Evolutionary conservation across 768 basidiomycete species (phyloP), one percentile per base, ranked within the genome.

Genomic region (Gyrodon lividus): DNA sequence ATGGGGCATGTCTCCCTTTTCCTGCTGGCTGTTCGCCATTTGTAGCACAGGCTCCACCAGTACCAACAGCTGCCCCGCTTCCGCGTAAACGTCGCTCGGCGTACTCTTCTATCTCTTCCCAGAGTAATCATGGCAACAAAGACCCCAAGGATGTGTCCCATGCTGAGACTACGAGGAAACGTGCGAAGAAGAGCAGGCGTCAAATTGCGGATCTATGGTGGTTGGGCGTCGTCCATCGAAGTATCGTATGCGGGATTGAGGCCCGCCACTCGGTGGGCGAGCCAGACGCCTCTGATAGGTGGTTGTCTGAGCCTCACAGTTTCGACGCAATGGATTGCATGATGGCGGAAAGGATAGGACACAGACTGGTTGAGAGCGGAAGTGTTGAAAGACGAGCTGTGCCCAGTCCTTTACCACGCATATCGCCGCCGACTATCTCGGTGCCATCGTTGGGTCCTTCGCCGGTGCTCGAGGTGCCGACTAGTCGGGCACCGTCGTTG

Each of bases 181-280:
- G 66, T 24, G 57, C 59, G 14, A 66, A 63, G 45, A 74, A 68
- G 51, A 63, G 62, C 45, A 64, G 49, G 43, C 65, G 58, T 5
- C 71, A 67, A 3, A 59, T 64, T 1, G 60, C 63, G 16, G 74
- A 75, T 43, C 54, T 72, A 8, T 66, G 65, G 50, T 74, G 74
- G 65, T 56, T 73, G 38, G 70, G 68, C 1, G 61, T 68, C 13
- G 50, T 75, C 20, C 72, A 73, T 50, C 61, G 68, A 39, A 75
- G 70, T 47, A 64, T 75, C 45, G 34, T 60, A 16, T 53, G 58
- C 8, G 59, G 56, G 26, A 56, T 69, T 3, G 61, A 62, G 28
- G 45, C 20, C 46, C 62, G 55, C 30, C 53, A 42, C 31, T 44
- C 58, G 12, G 22, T 24, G 19, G 20, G 16, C 9, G 33, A 24